Percentiles rank a stretch among this genome's conserved stretches.
Evolutionary conservation across 2,329 filamentous ascomycete genomes (phyloP).

Genomic region (Clonostachys sp.): DNA sequence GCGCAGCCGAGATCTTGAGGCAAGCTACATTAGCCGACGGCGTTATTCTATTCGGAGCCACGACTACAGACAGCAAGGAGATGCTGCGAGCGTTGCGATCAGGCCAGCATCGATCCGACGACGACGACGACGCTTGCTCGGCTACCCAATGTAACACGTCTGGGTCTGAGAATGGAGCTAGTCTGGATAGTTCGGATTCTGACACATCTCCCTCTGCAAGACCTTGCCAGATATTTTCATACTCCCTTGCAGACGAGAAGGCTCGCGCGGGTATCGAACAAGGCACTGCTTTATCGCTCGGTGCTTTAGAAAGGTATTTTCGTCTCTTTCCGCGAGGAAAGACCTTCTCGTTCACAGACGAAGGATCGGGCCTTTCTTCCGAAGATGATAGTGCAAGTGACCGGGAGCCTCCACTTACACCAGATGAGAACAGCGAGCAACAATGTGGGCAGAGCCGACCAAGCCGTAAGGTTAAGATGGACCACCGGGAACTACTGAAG

Average conservation of each 20-base stretch:
- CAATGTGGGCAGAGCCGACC: too few species aligned
- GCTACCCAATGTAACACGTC: neutral
- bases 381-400: conserved; percentile 23
- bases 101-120: conserved; percentile 2
- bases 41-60: conserved; percentile 20
- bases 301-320: conserved; percentile 21
- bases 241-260: conserved; percentile 14
- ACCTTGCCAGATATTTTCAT: conserved; percentile 20
- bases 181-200: conserved; percentile 18
- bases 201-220: conserved; percentile 15
- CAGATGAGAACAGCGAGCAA: too few species aligned
- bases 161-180: conserved; percentile 10
- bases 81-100: conserved; percentile 1
- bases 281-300: conserved; percentile 15
- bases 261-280: conserved; percentile 15
- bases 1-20: conserved; percentile 19
- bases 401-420: conserved; percentile 4
- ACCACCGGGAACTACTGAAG: conserved; percentile 24
- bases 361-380: conserved; percentile 18
- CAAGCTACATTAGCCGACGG: conserved; percentile 21
- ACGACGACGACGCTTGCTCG: conserved; percentile 7
- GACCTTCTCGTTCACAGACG: conserved; percentile 18
- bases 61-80: conserved; percentile 10
- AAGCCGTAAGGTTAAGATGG: conserved; percentile 8
- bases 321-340: conserved; percentile 20